A percentile compares a stretch with the other conserved stretches of the same genome.
Conservation (phyloP, 2,329 filamentous ascomycete genomes). For the Nothophoma quercina region DNA sequence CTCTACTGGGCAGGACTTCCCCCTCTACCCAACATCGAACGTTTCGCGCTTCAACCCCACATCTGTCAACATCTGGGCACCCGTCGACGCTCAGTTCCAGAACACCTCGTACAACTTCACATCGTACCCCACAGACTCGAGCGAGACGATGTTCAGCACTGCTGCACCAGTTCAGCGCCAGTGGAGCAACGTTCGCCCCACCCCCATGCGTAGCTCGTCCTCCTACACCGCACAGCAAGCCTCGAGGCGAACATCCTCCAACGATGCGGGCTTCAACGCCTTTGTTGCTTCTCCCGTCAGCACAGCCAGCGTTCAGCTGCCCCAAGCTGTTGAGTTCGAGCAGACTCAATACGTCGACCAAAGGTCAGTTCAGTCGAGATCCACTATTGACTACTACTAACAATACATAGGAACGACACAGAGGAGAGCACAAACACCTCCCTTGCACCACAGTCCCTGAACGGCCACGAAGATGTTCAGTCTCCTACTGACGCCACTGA, state of each 20-base stretch:
- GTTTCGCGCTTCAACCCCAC: slow-evolving; percentile 33
- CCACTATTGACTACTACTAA: slow-evolving; percentile 2
- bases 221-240: slow-evolving; percentile 37
- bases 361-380: slow-evolving; percentile 24
- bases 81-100: slow-evolving; percentile 37
- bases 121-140: slow-evolving; percentile 29
- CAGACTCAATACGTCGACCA: slow-evolving; percentile 28
- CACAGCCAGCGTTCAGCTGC: slow-evolving; percentile 36
- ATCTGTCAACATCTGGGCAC: slow-evolving; percentile 33
- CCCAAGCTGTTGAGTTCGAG: slow-evolving; percentile 32
- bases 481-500: slow-evolving; percentile 41
- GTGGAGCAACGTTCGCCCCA: slow-evolving; percentile 32
- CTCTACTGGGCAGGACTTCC: slow-evolving; percentile 47
- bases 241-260: slow-evolving; percentile 33
- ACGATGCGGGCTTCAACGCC: slow-evolving; percentile 33
- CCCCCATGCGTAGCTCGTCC: slow-evolving; percentile 33
- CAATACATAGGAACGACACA: slow-evolving; percentile 30
- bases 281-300: slow-evolving; percentile 45
- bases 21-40: slow-evolving; percentile 38
- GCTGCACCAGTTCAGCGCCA: slow-evolving; percentile 29
- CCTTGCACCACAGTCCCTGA: slow-evolving; percentile 33
- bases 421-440: slow-evolving; percentile 37
- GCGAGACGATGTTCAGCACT: slow-evolving; percentile 35
- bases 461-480: slow-evolving; percentile 40
- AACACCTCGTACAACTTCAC: slow-evolving; percentile 38